These are phyloP conservation scores for Spinellus fusiger DNA, from an alignment of 192 early-diverging fungal species.

Conservation along the genomic window DNA sequence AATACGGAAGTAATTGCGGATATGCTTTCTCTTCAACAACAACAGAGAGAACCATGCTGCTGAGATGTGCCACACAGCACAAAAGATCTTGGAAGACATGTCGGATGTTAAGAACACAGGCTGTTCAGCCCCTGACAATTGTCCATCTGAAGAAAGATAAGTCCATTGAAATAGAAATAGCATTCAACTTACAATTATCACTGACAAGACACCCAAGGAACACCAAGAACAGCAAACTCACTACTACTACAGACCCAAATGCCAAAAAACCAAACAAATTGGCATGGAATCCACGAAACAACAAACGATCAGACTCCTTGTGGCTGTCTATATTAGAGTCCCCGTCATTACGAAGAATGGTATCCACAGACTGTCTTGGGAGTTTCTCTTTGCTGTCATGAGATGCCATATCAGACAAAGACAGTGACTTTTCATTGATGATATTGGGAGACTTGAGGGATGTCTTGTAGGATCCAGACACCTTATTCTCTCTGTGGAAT, in stretches of 20 bases:
- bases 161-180: neutral
- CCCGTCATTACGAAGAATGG: neutral
- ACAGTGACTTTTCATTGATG: neutral
- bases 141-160: slow-evolving; percentile 33
- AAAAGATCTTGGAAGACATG: slow-evolving; percentile 57
- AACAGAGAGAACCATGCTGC: slow-evolving; percentile 64
- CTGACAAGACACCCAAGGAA: slow-evolving; percentile 61
- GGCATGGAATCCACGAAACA: slow-evolving; percentile 59
- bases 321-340: neutral
- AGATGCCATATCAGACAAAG: slow-evolving; percentile 9
- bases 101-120: slow-evolving; percentile 57
- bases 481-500: slow-evolving; percentile 7
- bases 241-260: slow-evolving; percentile 40
- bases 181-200: slow-evolving; percentile 60
- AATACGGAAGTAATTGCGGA: slow-evolving; percentile 72
- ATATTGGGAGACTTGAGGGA: slow-evolving; percentile 9
- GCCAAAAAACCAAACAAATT: slow-evolving; percentile 49
- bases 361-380: slow-evolving; percentile 9
- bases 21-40: slow-evolving; percentile 32
- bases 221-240: slow-evolving; percentile 59
- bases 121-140: slow-evolving; percentile 43
- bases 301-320: slow-evolving; percentile 32
- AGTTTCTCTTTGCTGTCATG: slow-evolving; percentile 4
- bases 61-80: slow-evolving; percentile 68
- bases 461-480: slow-evolving; percentile 3